These are phyloP conservation scores for Tremella mesenterica DNA, from an alignment of 768 basidiomycete species.

Conservation along the genomic window DNA sequence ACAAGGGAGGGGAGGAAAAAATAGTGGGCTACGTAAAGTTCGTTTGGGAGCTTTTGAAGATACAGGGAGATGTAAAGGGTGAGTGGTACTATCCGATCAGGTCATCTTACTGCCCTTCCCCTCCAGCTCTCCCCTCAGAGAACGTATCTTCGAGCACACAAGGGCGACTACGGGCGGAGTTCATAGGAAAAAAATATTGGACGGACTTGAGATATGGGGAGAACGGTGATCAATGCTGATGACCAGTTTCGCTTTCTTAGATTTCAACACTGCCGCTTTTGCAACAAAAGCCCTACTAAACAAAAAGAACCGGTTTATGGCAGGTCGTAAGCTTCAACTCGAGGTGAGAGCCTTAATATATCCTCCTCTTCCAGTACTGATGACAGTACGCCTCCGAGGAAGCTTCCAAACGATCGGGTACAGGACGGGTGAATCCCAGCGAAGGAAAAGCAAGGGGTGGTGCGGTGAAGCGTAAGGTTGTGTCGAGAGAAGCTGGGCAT, in stretches of 20 bases:
- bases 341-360: slow-evolving; percentile 29
- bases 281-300: slow-evolving; percentile 77
- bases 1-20: slow-evolving; percentile 29
- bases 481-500: no score
- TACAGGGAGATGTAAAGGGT: slow-evolving; percentile 93
- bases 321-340: slow-evolving; percentile 75
- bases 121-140: no score
- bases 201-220: no score
- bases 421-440: no score
- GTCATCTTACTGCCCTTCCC: no score
- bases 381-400: slow-evolving; percentile 43
- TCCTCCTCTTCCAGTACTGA: neutral
- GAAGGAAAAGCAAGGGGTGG: no score
- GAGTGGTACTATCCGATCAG: slow-evolving; percentile 29
- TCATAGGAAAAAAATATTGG: no score
- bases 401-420: slow-evolving; percentile 39
- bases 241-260: slow-evolving; percentile 81
- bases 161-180: no score
- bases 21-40: slow-evolving; percentile 55
- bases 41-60: slow-evolving; percentile 96
- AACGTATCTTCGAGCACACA: no score
- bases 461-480: no score
- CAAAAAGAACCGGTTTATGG: slow-evolving; percentile 69
- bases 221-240: slow-evolving; percentile 5
- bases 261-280: slow-evolving; percentile 68